These are phyloP conservation scores for Nothophytophthora sp. DNA, from an alignment of 352 stramenopile genomes.

Conservation along the genomic window DNA sequence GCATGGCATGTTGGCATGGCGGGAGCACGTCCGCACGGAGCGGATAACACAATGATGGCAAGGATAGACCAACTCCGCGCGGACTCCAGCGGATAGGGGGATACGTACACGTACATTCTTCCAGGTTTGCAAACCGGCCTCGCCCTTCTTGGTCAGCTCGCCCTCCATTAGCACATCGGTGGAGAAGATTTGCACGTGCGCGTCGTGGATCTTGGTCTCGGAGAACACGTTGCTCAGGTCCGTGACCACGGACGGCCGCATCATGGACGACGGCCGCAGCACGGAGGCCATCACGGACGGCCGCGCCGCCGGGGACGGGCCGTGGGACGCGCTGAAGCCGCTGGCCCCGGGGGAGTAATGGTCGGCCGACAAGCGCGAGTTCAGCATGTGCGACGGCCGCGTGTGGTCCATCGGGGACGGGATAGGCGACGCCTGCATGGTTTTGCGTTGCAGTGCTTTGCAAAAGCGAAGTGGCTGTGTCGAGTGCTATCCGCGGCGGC, in stretches of 20 bases:
- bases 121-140: constrained; percentile 56
- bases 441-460: too few relatives aligned
- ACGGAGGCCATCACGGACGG: constrained; percentile 29
- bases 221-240: constrained; percentile 65
- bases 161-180: constrained; percentile 76
- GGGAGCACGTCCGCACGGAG: too few relatives aligned
- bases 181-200: constrained; percentile 52
- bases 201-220: constrained; percentile 59
- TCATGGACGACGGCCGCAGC: constrained; percentile 36
- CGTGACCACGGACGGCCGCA: constrained; percentile 52
- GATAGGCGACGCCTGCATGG: too few relatives aligned
- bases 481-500: too few relatives aligned
- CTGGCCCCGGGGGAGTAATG: constrained; percentile 15
- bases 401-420: constrained; percentile 3
- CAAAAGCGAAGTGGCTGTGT: too few relatives aligned
- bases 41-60: too few relatives aligned
- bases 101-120: constrained; percentile 66
- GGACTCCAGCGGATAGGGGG: too few relatives aligned
- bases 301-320: too few relatives aligned
- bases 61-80: too few relatives aligned
- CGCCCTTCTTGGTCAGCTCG: constrained; percentile 67
- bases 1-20: too few relatives aligned
- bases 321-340: constrained; percentile 7
- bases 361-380: constrained; percentile 30
- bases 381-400: constrained; percentile 26